These are phyloP conservation scores for Mariannaea elegans DNA, from an alignment of 2,329 filamentous ascomycete species.

Conservation along the genomic window DNA sequence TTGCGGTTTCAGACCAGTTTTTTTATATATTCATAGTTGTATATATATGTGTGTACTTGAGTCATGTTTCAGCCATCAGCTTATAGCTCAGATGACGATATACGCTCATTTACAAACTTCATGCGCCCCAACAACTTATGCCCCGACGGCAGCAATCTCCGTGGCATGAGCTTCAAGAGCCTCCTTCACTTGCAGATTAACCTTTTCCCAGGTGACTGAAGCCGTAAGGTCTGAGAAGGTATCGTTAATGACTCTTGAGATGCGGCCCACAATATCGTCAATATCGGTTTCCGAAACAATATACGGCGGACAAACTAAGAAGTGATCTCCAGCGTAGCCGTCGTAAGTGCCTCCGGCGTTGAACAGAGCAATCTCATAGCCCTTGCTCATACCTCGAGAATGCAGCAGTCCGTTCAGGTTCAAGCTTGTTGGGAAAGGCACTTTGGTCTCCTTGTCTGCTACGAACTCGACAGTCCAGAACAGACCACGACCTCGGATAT, in stretches of 20 bases:
- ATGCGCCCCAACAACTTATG: too few relatives aligned
- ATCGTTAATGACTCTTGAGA: conserved; percentile 27
- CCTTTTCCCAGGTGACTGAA: conserved; percentile 30
- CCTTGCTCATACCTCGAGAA: conserved; percentile 27
- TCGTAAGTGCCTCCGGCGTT: conserved; percentile 35
- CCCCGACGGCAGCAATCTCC: neutral
- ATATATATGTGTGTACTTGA: too few relatives aligned
- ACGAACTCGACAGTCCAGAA: conserved; percentile 38
- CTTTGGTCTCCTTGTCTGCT: conserved; percentile 30
- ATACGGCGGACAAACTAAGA: conserved; percentile 32
- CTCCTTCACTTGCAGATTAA: conserved; percentile 25
- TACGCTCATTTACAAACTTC: too few relatives aligned
- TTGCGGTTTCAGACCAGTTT: too few relatives aligned
- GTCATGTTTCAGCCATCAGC: too few relatives aligned
- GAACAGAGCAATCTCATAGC: conserved; percentile 33
- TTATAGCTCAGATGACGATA: too few relatives aligned
- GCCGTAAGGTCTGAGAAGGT: conserved; percentile 26
- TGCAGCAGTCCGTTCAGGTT: conserved; percentile 25
- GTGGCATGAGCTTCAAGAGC: neutral
- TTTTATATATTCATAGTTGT: too few relatives aligned
- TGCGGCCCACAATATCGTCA: conserved; percentile 32
- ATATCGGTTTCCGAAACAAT: conserved; percentile 26
- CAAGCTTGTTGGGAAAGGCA: conserved; percentile 27
- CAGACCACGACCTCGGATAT: conserved; percentile 30
- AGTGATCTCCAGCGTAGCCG: conserved; percentile 34